Conservation (phyloP, 345 rosid species). For the Rhizophora mangle region DNA sequence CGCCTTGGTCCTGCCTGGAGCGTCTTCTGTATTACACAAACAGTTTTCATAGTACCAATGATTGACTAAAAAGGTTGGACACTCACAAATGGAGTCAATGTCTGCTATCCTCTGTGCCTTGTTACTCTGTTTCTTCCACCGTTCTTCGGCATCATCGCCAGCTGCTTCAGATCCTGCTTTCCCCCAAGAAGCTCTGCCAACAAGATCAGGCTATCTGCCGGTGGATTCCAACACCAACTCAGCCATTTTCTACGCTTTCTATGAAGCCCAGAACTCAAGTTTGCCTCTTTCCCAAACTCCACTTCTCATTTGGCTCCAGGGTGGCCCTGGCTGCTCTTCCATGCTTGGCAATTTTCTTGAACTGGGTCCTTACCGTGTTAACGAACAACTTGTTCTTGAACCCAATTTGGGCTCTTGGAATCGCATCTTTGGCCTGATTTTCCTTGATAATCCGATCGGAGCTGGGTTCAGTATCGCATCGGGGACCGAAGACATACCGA, state of each 20-base stretch:
- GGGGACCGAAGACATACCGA: slow-evolving; percentile 51
- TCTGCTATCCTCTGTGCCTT: slow-evolving; percentile 9
- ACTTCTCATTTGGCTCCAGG: slow-evolving; percentile 80
- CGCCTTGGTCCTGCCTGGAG: too few relatives aligned
- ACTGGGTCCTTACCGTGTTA: slow-evolving; percentile 77
- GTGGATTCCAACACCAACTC: slow-evolving; percentile 47
- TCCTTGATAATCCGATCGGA: slow-evolving; percentile 82
- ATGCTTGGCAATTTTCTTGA: slow-evolving; percentile 82
- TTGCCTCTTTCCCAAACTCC: slow-evolving; percentile 52
- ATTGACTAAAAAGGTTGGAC: too few relatives aligned
- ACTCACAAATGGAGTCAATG: slow-evolving; percentile 14
- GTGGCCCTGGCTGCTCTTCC: slow-evolving; percentile 94
- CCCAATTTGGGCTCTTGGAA: slow-evolving; percentile 76
- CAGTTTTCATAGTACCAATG: too few relatives aligned
- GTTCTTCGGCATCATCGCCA: slow-evolving; percentile 19
- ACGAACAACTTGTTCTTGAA: slow-evolving; percentile 29
- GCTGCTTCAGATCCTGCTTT: slow-evolving; percentile 17
- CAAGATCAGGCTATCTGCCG: slow-evolving; percentile 78
- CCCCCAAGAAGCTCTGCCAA: slow-evolving; percentile 66
- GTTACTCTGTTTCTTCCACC: slow-evolving; percentile 19
- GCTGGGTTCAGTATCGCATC: slow-evolving; percentile 78
- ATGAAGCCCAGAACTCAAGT: slow-evolving; percentile 62
- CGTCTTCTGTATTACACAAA: too few relatives aligned
- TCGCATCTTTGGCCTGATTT: slow-evolving; percentile 67
- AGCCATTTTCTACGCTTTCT: slow-evolving; percentile 70